These are phyloP conservation scores for Penicillium sp. DNA, from an alignment of 2,329 filamentous ascomycete species.

Conservation along the genomic window DNA sequence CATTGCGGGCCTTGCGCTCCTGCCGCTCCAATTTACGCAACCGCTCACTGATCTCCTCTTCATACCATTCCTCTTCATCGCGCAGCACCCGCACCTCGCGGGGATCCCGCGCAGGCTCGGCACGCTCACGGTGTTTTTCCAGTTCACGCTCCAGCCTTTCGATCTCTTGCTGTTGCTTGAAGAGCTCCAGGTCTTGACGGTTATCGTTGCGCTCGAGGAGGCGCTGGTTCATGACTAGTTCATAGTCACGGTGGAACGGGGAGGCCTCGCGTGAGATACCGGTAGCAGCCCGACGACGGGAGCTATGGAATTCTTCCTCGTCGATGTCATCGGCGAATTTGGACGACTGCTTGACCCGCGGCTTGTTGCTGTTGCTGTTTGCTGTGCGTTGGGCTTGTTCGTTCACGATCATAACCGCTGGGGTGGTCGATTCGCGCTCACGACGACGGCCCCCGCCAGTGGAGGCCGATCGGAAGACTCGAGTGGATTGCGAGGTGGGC, in stretches of 20 bases:
- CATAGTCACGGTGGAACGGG: constrained; percentile 37
- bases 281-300: constrained; percentile 27
- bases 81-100: constrained; percentile 33
- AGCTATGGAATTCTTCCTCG: constrained; percentile 27
- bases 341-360: constrained; percentile 23
- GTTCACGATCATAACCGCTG: constrained; percentile 39
- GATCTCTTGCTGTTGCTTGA: constrained; percentile 42
- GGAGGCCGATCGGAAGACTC: constrained; percentile 40
- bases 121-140: constrained; percentile 29
- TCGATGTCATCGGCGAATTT: constrained; percentile 30
- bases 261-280: constrained; percentile 33
- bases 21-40: constrained; percentile 40
- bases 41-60: constrained; percentile 46
- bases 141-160: constrained; percentile 40
- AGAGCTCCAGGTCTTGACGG: constrained; percentile 40
- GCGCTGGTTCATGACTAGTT: constrained; percentile 39
- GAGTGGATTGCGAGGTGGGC: constrained; percentile 22
- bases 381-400: constrained; percentile 36
- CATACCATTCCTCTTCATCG: constrained; percentile 49
- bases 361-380: constrained; percentile 32
- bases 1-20: constrained; percentile 36
- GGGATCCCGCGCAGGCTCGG: constrained; percentile 25
- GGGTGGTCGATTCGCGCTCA: constrained; percentile 16
- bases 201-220: constrained; percentile 39
- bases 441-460: constrained; percentile 37